phyloP scores from a whole-genome alignment of 1,284 basidiomycete genomes.

The Ustilago lituana region DNA sequence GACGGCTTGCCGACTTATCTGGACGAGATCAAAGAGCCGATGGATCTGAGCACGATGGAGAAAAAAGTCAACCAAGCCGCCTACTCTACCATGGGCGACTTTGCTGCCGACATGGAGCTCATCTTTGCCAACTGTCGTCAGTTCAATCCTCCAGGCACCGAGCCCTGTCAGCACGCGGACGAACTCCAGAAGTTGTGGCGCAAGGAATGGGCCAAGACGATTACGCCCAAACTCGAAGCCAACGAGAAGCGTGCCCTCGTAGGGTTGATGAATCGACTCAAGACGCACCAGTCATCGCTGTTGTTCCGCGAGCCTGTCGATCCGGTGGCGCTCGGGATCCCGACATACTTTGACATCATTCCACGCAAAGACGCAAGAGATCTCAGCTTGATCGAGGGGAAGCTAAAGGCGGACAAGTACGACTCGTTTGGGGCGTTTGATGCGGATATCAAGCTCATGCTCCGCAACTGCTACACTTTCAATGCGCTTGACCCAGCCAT shows the following conservation, averaged over 20 bases:
- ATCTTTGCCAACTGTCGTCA: constrained; percentile 81
- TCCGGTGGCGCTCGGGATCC: constrained; percentile 76
- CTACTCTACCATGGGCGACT: constrained; percentile 69
- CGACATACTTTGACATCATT: constrained; percentile 83
- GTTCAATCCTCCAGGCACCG: constrained; percentile 72
- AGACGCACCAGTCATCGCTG: constrained; percentile 42
- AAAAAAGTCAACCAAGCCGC: constrained; percentile 70
- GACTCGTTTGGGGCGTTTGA: constrained; percentile 80
- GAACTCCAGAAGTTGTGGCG: constrained; percentile 83
- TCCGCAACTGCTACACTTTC: constrained; percentile 83
- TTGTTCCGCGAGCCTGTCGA: constrained; percentile 76
- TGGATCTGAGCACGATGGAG: constrained; percentile 90
- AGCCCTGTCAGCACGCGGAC: constrained; percentile 76
- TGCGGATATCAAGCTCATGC: constrained; percentile 84
- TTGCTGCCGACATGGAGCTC: constrained; percentile 82
- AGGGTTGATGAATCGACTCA: constrained; percentile 74
- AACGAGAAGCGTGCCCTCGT: constrained; percentile 83
- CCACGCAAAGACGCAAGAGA: constrained; percentile 86
- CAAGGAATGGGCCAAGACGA: constrained; percentile 83
- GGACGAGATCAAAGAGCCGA: constrained; percentile 87
- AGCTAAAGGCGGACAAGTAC: constrained; percentile 84
- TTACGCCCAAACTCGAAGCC: constrained; percentile 79
- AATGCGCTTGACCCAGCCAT: constrained; percentile 83
- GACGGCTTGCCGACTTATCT: constrained; percentile 87
- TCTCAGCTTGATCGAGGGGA: constrained; percentile 81